phyloP scores from a whole-genome alignment of 2,329 filamentous ascomycete species.

The Colletotrichum australisinense region DNA sequence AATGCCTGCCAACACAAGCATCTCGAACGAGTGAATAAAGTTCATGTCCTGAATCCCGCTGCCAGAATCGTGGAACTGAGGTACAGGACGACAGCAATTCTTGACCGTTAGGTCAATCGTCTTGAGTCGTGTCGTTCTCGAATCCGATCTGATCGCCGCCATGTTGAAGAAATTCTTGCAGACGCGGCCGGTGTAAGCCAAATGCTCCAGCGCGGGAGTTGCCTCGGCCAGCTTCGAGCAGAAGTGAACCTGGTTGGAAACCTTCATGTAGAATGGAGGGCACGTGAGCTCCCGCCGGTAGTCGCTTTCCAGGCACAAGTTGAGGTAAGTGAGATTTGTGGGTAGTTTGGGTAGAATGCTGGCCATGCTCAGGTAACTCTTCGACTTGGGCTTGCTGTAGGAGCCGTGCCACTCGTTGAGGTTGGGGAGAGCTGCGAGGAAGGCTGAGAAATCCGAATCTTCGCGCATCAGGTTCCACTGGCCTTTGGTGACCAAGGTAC shows the following conservation, averaged over 20 bases:
- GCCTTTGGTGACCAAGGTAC: conserved; percentile 77
- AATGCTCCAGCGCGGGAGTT: conserved; percentile 71
- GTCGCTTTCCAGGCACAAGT: conserved; percentile 78
- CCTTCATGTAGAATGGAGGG: conserved; percentile 71
- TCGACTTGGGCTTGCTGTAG: conserved; percentile 78
- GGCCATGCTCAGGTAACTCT: conserved; percentile 78
- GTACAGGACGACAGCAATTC: conserved; percentile 73
- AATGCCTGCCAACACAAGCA: conserved; percentile 73
- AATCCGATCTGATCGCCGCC: conserved; percentile 61
- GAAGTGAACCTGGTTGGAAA: conserved; percentile 70
- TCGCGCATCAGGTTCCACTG: conserved; percentile 82
- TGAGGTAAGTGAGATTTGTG: conserved; percentile 69
- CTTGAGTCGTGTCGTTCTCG: conserved; percentile 64
- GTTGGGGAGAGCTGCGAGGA: conserved; percentile 73
- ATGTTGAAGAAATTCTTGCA: conserved; percentile 76
- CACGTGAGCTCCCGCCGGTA: conserved; percentile 73
- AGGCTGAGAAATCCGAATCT: conserved; percentile 69
- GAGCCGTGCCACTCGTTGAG: conserved; percentile 72
- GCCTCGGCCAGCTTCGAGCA: conserved; percentile 69
- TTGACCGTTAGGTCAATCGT: conserved; percentile 79
- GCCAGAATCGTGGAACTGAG: conserved; percentile 70
- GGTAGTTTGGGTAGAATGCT: conserved; percentile 70
- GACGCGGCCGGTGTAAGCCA: conserved; percentile 78
- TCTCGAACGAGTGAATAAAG: conserved; percentile 79
- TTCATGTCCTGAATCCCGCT: conserved; percentile 78